Conservation (phyloP, 176 grass and related monocot species). For the Lolium perenne region DNA sequence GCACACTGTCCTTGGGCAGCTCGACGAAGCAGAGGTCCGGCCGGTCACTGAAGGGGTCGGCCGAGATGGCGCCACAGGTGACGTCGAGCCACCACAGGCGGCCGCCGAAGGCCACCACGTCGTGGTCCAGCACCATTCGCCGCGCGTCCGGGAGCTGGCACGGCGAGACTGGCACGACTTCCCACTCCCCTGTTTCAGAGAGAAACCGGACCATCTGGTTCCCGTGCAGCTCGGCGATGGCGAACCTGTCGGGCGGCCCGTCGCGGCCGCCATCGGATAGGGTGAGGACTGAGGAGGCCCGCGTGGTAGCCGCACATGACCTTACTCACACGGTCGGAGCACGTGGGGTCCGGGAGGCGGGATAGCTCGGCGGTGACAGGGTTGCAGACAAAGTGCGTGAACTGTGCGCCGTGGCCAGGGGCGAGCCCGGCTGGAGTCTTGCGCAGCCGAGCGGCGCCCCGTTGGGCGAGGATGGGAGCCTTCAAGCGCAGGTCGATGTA, state of each 20-base stretch:
- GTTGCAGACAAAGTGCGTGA: background rate
- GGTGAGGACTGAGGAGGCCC: constrained; percentile 31
- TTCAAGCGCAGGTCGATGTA: background rate
- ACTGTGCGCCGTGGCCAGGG: background rate
- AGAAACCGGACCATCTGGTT: constrained; percentile 29
- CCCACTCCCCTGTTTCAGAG: constrained; percentile 36
- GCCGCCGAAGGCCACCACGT: constrained; percentile 25
- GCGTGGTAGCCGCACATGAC: background rate
- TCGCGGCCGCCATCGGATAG: background rate
- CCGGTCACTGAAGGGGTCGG: background rate
- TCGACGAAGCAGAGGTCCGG: constrained; percentile 39
- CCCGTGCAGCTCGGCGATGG: background rate
- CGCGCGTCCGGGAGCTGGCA: background rate
- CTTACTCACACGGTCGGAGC: background rate
- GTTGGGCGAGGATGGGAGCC: background rate
- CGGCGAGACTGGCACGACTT: background rate
- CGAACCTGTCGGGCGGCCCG: constrained; percentile 6
- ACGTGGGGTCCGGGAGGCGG: background rate
- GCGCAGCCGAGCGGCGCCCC: background rate
- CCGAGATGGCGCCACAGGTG: background rate
- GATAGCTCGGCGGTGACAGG: background rate
- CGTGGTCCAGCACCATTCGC: background rate
- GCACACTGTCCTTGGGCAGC: background rate
- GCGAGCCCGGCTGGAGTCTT: background rate
- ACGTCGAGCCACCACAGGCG: constrained; percentile 9